A percentile compares a stretch with the other conserved stretches of the same genome.
phyloP scores from a whole-genome alignment of 2,329 filamentous ascomycete species.

The Phaeoacremonium minimum region DNA sequence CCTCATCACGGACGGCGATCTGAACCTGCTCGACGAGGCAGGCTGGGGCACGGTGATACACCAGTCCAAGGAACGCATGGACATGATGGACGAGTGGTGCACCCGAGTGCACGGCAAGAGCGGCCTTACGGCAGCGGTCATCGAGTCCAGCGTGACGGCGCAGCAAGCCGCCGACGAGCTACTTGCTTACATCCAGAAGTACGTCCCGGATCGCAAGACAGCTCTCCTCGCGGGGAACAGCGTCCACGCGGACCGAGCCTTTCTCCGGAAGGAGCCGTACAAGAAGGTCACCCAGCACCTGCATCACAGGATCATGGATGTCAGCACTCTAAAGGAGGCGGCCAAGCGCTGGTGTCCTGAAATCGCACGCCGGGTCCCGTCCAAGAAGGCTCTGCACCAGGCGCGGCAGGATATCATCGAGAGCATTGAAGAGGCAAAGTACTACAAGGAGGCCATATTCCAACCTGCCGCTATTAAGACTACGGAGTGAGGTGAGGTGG shows the following conservation, averaged over 20 bases:
- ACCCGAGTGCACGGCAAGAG: constrained; percentile 71
- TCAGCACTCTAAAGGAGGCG: constrained; percentile 90
- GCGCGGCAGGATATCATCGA: constrained; percentile 88
- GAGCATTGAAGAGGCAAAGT: constrained; percentile 87
- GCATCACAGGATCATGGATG: constrained; percentile 87
- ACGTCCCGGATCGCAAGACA: constrained; percentile 61
- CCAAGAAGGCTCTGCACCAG: constrained; percentile 74
- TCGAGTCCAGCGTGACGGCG: constrained; percentile 68
- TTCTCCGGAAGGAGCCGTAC: constrained; percentile 73
- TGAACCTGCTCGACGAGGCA: constrained; percentile 68
- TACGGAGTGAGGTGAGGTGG: no score
- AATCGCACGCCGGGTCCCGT: constrained; percentile 60
- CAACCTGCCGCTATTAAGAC: constrained; percentile 5
- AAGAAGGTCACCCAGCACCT: constrained; percentile 68
- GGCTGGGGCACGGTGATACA: constrained; percentile 82
- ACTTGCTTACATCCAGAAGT: constrained; percentile 70
- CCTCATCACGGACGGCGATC: constrained; percentile 77
- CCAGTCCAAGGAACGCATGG: constrained; percentile 64
- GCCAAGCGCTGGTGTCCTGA: constrained; percentile 71
- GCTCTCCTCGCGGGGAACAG: constrained; percentile 87
- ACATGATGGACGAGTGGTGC: constrained; percentile 87
- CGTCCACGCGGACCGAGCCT: constrained; percentile 84
- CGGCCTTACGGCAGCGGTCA: constrained; percentile 75
- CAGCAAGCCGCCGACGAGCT: constrained; percentile 68
- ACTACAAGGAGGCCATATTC: constrained; percentile 58